phyloP scores from a whole-genome alignment of 306 rosid genomes.

The Lotus japonicus region DNA sequence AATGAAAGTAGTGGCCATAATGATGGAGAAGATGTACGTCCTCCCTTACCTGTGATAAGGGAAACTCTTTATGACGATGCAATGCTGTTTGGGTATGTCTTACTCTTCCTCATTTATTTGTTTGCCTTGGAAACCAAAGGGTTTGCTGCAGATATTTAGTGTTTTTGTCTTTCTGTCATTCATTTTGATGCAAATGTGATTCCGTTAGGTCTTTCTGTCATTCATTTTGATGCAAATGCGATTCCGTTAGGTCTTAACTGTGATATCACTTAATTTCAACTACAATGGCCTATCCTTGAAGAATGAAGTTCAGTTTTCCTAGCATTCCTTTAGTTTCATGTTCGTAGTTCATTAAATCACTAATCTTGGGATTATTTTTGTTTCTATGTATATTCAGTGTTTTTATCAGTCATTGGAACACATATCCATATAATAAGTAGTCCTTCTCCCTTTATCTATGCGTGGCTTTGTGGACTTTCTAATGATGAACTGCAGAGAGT shows the following conservation, averaged over 20 bases:
- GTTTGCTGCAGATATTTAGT: not conserved
- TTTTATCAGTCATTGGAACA: not conserved
- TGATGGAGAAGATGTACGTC: slow-evolving; percentile 75
- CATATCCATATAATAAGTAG: not conserved
- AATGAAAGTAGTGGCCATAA: slow-evolving; percentile 37
- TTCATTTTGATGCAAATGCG: not conserved
- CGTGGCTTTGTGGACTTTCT: not conserved
- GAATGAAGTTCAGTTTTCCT: not conserved
- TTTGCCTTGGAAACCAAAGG: not conserved
- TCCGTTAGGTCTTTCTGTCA: too few relatives aligned
- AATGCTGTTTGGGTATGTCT: slow-evolving; percentile 61
- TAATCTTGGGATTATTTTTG: not conserved
- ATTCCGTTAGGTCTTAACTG: not conserved
- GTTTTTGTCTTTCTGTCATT: not conserved
- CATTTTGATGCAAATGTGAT: not conserved
- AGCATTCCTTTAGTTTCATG: not conserved
- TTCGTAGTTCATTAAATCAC: not conserved
- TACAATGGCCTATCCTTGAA: not conserved
- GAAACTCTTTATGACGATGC: slow-evolving; percentile 88
- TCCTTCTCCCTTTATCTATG: not conserved
- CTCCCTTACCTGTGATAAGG: slow-evolving; percentile 91
- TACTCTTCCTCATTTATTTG: not conserved
- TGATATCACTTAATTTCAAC: not conserved
- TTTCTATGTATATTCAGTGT: not conserved
- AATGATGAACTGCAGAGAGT: not conserved